Percentiles rank a stretch among this genome's conserved stretches.
Evolutionary conservation across 495 filamentous ascomycete genomes (phyloP).

Genomic region (Alectoria sarmentosa): DNA sequence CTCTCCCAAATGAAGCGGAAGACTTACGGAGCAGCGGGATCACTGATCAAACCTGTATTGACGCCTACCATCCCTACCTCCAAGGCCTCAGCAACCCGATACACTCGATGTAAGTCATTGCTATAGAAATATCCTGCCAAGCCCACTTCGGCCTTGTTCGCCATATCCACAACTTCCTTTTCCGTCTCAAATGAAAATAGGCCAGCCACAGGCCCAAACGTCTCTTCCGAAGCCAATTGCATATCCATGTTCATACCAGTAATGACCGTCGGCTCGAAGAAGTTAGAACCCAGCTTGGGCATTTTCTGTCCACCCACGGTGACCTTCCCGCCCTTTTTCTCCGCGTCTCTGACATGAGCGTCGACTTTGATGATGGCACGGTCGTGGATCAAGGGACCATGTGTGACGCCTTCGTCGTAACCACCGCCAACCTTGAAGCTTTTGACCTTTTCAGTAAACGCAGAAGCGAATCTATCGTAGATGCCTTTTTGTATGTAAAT

Average conservation of each 20-base stretch:
- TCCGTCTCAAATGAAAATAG: constrained; percentile 79
- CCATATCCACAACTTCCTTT: constrained; percentile 73
- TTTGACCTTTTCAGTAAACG: constrained; percentile 67
- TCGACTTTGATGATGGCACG: constrained; percentile 70
- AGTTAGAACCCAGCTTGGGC: constrained; percentile 61
- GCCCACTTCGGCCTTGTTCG: constrained; percentile 70
- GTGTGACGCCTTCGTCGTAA: constrained; percentile 61
- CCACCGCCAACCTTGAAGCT: constrained; percentile 72
- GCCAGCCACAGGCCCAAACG: constrained; percentile 79
- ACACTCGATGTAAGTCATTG: constrained; percentile 61
- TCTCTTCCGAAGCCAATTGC: constrained; percentile 73
- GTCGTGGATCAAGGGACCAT: constrained; percentile 77
- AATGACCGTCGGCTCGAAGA: constrained; percentile 76
- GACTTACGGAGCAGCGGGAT: constrained; percentile 61
- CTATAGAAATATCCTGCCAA: constrained; percentile 86
- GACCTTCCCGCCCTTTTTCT: constrained; percentile 64
- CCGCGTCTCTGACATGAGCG: constrained; percentile 69
- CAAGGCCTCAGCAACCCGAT: constrained; percentile 73
- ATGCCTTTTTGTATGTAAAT: constrained; percentile 76
- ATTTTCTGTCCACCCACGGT: constrained; percentile 62
- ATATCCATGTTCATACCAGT: constrained; percentile 75
- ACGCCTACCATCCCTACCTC: constrained; percentile 89
- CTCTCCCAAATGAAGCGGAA: neutral
- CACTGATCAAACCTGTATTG: constrained; percentile 77
- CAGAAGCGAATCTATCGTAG: constrained; percentile 66